Evolutionary conservation across 208 protist genomes (phyloP), one percentile per base, ranked within the genome.

Genomic region (Trypanosoma brucei): DNA sequence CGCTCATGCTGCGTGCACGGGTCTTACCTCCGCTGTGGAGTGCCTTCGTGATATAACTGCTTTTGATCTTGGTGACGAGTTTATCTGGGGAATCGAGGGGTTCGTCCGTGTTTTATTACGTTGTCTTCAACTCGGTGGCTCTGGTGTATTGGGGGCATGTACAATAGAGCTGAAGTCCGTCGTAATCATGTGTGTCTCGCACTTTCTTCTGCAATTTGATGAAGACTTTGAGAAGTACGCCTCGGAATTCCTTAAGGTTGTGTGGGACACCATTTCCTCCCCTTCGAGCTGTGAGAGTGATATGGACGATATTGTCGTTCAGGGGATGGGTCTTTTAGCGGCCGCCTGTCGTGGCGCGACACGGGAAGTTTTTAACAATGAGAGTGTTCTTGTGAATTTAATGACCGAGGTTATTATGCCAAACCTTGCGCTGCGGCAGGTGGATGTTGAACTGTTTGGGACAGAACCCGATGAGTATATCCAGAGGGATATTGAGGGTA

Each of bases 401-500:
- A 81, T 96, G 54, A 77, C 96, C 55, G 75, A 95, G 42, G 87
- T 99, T 50, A 79, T 98, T 50, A 75, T 97, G 33, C 98, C 98
- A 35, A 98, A 98, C 61, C 83, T 99, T 42, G 46, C 63, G 11
- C 67, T 98, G 14, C 62, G 57, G n/a, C 81, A 97, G 42, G 74
- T 81, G 34, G 97, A 99, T 58, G 62, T 97, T 57, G 96, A 98
- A 45, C 59, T 93, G 2, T 99, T 96, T 68, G 81, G 91, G 54
- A 72, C 93, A 38, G 90, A 97, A n/a, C 70, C 86, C 13, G 93
- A 99, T 68, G 94, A 96, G 68, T 99, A 98, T 75, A 98, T 99
- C 40, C 83, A 97, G 59, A 75, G 81, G 7, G 97, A 99, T 73
- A 93, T 99, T 60, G 97, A 99, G 68, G 98, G 98, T 50, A 96